phyloP scores from a whole-genome alignment of 2,329 filamentous ascomycete species.

The Orbilia brochopaga region DNA sequence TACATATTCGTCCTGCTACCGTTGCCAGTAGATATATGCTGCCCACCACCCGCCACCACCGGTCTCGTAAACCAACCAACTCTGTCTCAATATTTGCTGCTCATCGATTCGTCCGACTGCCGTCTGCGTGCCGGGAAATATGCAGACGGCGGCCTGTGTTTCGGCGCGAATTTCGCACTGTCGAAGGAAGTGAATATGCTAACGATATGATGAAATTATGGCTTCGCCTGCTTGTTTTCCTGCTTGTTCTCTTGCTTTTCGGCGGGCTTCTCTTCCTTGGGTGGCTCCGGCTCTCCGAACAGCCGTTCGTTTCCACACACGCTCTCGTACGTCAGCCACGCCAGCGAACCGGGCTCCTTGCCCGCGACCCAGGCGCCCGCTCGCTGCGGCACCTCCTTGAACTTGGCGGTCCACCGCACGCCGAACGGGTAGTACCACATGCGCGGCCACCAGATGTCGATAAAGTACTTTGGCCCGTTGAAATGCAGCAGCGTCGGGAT shows the following conservation, averaged over 20 bases:
- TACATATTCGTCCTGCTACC: no score
- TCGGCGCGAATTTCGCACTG: no score
- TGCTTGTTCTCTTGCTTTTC: background rate
- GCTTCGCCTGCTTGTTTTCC: background rate
- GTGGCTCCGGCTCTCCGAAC: constrained; percentile 33
- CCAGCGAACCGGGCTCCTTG: constrained; percentile 12
- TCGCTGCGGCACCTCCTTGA: constrained; percentile 18
- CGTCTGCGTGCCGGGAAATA: no score
- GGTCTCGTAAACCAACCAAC: no score
- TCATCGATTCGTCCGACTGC: no score
- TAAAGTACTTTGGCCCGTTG: constrained; percentile 46
- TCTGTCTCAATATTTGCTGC: no score
- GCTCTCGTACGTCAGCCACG: constrained; percentile 39
- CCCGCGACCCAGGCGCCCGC: constrained; percentile 38
- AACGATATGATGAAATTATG: no score
- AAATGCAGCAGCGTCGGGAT: constrained; percentile 49
- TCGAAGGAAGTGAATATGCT: no score
- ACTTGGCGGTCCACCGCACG: constrained; percentile 33
- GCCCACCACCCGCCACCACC: no score
- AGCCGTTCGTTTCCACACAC: constrained; percentile 33
- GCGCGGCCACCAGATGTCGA: constrained; percentile 47
- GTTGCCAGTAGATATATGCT: no score
- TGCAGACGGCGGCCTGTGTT: no score
- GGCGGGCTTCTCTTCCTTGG: constrained; percentile 4
- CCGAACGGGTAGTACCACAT: constrained; percentile 50